Base-by-base conservation (phyloP, 179 eudicot species). In the Amaranthus tricolor region DNA sequence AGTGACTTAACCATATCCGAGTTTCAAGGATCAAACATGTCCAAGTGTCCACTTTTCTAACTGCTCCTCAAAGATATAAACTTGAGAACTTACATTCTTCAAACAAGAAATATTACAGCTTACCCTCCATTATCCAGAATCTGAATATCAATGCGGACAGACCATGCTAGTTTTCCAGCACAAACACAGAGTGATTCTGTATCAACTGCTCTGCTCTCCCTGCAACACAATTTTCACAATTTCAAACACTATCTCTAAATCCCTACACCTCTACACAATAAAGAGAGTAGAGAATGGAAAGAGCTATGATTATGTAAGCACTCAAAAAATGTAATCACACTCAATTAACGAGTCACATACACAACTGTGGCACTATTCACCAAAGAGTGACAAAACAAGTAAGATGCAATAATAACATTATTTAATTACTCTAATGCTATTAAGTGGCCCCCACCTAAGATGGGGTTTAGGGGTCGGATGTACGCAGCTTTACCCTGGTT, bases 151-250 rank as follows among this genome's bases (percentile, higher is more conserved):
- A 94, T 74, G 48, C 97, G 91, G 69, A 94, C 81, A 31, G 97
- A 87, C 98, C 98, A 94, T 58, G 87, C 97, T 66, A 82, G 82
- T 76, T 92, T 94, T 77, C 98, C 96, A 31, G 98, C 80, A 71
- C 89, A 82, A 61, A 94, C 89, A 85, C 98, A 94, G 71, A 94
- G 94, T 76, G 98, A 94, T 81, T 92, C 98, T 66, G 90, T 90
- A 82, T 94, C 98, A 58, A 94, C 91, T n/a, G 98, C 97, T 84
- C 87, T 87, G 82, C 98, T 94, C 87, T 92, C 97, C 91, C 97
- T 92, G 89, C 82, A 82, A 73, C 20, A 58, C 19, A 52, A 53
- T 55, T 66, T 66, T 70, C 70, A 57, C 24, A 72, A 3, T 73
- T 71, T 66, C 3, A 76, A 75, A 74, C 52, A 66, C 53, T 24